Evolutionary conservation across 768 basidiomycete species (phyloP), one percentile per base, ranked within the genome.

Genomic region (Suillus cothurnatus): DNA sequence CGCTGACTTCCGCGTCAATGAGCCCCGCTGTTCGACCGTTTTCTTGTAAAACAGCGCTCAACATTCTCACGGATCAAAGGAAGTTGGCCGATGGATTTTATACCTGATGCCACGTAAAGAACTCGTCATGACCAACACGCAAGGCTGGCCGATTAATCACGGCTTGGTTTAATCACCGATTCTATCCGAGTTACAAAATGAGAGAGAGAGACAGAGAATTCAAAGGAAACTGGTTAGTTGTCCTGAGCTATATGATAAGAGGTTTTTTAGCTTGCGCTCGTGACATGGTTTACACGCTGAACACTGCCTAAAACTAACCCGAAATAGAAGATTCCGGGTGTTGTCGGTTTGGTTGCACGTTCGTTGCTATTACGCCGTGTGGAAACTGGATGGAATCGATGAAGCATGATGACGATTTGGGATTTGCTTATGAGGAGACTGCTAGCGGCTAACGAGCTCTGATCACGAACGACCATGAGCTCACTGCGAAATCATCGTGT

Each of bases 401-500:
- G 52, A 19, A 53, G 52, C 28, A 11, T 53, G 17, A 31, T 53
- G 52, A 53, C 53, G 53, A 55, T 55, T 55, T 55, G 21, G 53
- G 52, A 31, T 53, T 52, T 49, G 17, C 19, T 31, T 32, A 31
- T 11, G 17, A 19, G 9, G 28, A 11, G 8, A 28, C 8, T 28
- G 28, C 52, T 53, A n/a, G 9, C 26, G 28, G 52, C 8, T 19
- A 32, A 21, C 53, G 11, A 32, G 53, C 31, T 32, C 28, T 34
- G 12, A 55, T 53, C 61, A 50, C 41, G 8, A 9, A 31, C 28
- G 1, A 72, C 76, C 66, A 92, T 92, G 91, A 83, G 83, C 73
- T 88, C 91, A 43, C 84, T 92, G 72, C 82, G 88, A 63, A 86
- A 86, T 76, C 89, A 91, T 75, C 81, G 93, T 38, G 83, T 91